Evolutionary conservation across 768 basidiomycete genomes (phyloP), one percentile per base, ranked within the genome.

Genomic region (Strobilomyces confusus): DNA sequence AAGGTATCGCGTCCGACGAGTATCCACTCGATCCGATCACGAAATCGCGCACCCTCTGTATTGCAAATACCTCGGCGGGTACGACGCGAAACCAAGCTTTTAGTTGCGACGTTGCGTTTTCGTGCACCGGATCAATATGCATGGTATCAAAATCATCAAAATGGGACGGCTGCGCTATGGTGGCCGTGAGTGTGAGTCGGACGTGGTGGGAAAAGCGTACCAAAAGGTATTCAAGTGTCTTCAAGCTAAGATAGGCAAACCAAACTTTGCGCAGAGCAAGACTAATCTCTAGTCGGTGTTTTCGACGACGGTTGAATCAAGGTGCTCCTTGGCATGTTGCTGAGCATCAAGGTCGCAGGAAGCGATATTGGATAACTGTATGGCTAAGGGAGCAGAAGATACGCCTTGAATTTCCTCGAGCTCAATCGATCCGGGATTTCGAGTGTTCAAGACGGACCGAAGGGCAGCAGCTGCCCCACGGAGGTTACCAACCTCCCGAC

Each of bases 271-370:
- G 34, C 60, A 60, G 49, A 81, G 62, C 2, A 52, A 42, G 17
- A 58, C 58, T 20, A 80, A 59, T 37, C 74, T 70, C 29, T 63
- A n/a, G n/a, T n/a, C n/a, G n/a, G n/a, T n/a, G n/a, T n/a, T n/a
- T n/a, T n/a, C n/a, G n/a, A n/a, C n/a, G n/a, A n/a, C n/a, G n/a
- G n/a, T n/a, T n/a, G n/a, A n/a, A n/a, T n/a, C n/a, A n/a, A n/a
- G 66, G 63, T 89, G 87, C 52, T 87, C 80, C 43, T 74, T 74
- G 22, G 86, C 87, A 67, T 95, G 94, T 48, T 75, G 78, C 61
- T 89, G 84, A 0, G 92, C 88, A 60, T 95, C 86, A 9, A 81
- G 53, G 72, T 95, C 92, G 23, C 75, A 77, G 3, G 90, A 89
- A 13, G 80, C 81, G 44, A 95, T 78, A 54, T 92, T 87, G 9